phyloP scores from a whole-genome alignment of 163 green algal genomes.

The Chlorella variabilis region DNA sequence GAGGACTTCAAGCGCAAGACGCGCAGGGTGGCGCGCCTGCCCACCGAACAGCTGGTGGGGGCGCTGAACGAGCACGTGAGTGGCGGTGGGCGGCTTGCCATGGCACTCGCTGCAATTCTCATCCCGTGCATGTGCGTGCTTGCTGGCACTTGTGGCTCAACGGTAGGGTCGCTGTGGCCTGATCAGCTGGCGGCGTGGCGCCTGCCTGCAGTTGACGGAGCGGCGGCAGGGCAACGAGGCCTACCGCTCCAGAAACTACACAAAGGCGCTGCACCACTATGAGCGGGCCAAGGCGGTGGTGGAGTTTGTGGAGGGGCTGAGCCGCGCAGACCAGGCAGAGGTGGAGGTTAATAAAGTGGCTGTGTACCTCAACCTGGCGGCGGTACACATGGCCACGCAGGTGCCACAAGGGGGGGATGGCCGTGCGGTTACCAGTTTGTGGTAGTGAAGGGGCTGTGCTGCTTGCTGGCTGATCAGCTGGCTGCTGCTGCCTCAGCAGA shows the following conservation, averaged over 20 bases:
- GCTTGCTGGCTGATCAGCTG: too few species aligned
- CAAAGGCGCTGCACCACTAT: conserved; percentile 59
- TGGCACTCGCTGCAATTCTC: neutral
- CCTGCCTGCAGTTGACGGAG: conserved; percentile 52
- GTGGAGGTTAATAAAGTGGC: conserved; percentile 59
- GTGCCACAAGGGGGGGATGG: too few species aligned
- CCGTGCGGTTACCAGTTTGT: too few species aligned
- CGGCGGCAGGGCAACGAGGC: conserved; percentile 61
- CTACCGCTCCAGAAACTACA: conserved; percentile 48
- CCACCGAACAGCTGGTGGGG: conserved; percentile 74
- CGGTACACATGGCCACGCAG: conserved; percentile 53
- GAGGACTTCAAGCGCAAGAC: conserved; percentile 37
- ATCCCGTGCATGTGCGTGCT: neutral
- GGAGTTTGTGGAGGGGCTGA: conserved; percentile 56
- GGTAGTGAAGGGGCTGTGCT: too few species aligned
- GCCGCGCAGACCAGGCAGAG: conserved; percentile 59
- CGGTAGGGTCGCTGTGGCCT: too few species aligned
- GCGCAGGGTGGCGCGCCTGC: conserved; percentile 53
- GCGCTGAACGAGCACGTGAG: conserved; percentile 83
- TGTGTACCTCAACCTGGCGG: conserved; percentile 66
- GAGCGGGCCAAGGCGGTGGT: conserved; percentile 56
- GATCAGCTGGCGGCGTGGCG: too few species aligned
- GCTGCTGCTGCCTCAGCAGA: too few species aligned
- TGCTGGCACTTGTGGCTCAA: neutral
- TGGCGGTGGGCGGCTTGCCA: neutral